Conservation (phyloP, 2,329 filamentous ascomycete genomes). For the Aspergillus sp. region DNA sequence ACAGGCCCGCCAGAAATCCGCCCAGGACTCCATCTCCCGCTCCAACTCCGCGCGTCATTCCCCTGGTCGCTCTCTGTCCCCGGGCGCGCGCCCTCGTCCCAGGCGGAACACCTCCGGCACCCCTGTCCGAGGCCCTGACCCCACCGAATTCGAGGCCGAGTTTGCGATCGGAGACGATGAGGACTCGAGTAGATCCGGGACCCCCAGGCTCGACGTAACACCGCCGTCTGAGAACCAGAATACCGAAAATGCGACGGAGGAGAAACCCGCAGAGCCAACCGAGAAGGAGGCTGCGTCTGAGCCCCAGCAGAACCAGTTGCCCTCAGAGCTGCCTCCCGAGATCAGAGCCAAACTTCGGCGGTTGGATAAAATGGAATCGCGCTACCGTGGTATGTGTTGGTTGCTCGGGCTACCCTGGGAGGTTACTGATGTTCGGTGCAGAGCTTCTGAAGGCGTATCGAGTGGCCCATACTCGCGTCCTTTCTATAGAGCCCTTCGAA, state of each 20-base stretch:
- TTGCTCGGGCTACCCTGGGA: background rate
- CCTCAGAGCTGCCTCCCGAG: constrained; percentile 59
- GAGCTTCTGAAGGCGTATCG: constrained; percentile 87
- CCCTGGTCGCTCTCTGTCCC: constrained; percentile 17
- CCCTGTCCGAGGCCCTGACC: constrained; percentile 59
- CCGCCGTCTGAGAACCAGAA: constrained; percentile 14
- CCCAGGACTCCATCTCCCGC: constrained; percentile 35
- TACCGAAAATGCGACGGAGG: constrained; percentile 13
- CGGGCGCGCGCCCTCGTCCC: constrained; percentile 22
- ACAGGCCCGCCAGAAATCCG: constrained; percentile 63
- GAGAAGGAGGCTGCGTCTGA: constrained; percentile 17
- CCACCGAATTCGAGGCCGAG: constrained; percentile 75
- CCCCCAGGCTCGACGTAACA: constrained; percentile 45
- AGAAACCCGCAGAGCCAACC: constrained; percentile 4
- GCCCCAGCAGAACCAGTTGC: constrained; percentile 15
- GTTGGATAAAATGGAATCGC: constrained; percentile 80
- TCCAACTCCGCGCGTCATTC: constrained; percentile 36
- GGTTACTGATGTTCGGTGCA: constrained; percentile 26
- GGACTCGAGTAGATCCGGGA: constrained; percentile 51
- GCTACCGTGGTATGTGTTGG: constrained; percentile 61
- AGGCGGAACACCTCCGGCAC: constrained; percentile 25
- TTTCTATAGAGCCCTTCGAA: constrained; percentile 88
- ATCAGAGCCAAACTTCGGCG: constrained; percentile 67
- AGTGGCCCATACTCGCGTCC: constrained; percentile 76
- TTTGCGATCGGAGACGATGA: constrained; percentile 83